Evolutionary conservation across 345 rosid genomes (phyloP).

Genomic region (Boechera stricta): DNA sequence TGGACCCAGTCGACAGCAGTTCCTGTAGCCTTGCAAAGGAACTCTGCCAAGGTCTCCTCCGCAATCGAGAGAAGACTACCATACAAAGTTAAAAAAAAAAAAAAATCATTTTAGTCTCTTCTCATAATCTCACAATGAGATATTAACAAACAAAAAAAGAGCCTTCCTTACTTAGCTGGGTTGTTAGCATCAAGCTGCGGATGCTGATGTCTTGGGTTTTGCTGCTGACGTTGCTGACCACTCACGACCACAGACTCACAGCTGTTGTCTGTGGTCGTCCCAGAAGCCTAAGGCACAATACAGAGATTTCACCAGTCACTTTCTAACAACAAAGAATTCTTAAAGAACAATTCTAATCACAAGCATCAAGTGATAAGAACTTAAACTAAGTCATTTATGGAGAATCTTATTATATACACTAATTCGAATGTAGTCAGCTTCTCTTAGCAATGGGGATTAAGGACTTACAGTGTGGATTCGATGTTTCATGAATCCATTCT

Average conservation of each 20-base stretch:
- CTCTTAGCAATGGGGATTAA: too few relatives aligned
- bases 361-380: conserved; percentile 9
- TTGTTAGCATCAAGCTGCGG: conserved; percentile 90
- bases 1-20: conserved; percentile 99
- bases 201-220: conserved; percentile 94
- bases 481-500: conserved; percentile 83
- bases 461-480: conserved; percentile 53
- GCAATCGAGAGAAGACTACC: conserved; percentile 87
- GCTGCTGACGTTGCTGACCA: conserved; percentile 97
- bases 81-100: background rate
- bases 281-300: conserved; percentile 60
- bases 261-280: conserved; percentile 98
- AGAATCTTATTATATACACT: too few relatives aligned
- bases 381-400: background rate
- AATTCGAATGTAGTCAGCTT: background rate
- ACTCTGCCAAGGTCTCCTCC: conserved; percentile 83
- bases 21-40: conserved; percentile 90
- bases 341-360: background rate
- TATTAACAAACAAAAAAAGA: background rate
- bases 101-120: background rate
- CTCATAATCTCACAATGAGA: background rate
- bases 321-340: conserved; percentile 6
- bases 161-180: conserved; percentile 86
- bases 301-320: conserved; percentile 4
- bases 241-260: conserved; percentile 99